Evolutionary conservation across 495 filamentous ascomycete species (phyloP).

Genomic region (Xylaria acuta): DNA sequence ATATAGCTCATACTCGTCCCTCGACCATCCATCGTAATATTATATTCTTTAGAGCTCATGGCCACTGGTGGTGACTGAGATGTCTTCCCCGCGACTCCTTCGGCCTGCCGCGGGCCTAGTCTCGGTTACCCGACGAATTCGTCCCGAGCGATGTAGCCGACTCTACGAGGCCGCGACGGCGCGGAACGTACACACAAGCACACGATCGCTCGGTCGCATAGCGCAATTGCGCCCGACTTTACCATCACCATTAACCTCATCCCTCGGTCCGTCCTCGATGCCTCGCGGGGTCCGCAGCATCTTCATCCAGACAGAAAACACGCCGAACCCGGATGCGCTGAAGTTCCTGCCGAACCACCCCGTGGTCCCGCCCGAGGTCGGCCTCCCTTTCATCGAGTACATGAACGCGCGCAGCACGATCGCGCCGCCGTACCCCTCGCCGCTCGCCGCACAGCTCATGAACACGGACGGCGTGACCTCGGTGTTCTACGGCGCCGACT

Average conservation of each 20-base stretch:
- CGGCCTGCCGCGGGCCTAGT: conserved; percentile 37
- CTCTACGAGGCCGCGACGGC: conserved; percentile 29
- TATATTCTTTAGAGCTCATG: background rate
- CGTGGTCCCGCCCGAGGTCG: conserved; percentile 74
- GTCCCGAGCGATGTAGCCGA: conserved; percentile 31
- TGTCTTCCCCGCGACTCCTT: conserved; percentile 36
- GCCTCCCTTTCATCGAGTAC: conserved; percentile 87
- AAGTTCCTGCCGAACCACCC: conserved; percentile 92
- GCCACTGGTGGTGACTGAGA: conserved; percentile 14
- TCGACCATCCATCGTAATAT: background rate
- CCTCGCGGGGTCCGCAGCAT: conserved; percentile 71
- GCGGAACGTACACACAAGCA: conserved; percentile 35
- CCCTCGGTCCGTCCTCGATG: conserved; percentile 18
- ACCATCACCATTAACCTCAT: conserved; percentile 24
- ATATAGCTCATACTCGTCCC: background rate
- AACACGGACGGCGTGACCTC: conserved; percentile 89
- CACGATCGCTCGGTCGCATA: conserved; percentile 34
- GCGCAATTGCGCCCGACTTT: conserved; percentile 34
- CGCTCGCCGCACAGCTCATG: conserved; percentile 85
- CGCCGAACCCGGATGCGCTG: conserved; percentile 88
- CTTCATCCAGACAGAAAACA: conserved; percentile 96
- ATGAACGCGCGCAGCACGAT: conserved; percentile 85
- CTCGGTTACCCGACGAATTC: conserved; percentile 31
- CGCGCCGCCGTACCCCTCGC: conserved; percentile 89
- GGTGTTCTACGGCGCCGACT: conserved; percentile 95